phyloP scores from a whole-genome alignment of 768 basidiomycete genomes.

The Kwoniella pini region DNA sequence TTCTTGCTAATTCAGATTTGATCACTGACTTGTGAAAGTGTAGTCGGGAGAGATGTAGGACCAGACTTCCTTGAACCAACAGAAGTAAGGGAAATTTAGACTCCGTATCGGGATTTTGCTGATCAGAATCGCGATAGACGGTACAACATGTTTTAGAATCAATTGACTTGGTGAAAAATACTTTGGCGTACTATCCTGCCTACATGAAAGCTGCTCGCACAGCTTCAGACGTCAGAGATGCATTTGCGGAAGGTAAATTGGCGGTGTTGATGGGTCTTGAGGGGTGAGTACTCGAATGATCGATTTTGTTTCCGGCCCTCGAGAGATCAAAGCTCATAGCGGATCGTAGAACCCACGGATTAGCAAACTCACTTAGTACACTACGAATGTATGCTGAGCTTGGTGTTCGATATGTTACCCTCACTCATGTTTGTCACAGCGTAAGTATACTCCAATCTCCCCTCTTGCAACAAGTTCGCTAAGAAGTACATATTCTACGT shows the following conservation, averaged over 20 bases:
- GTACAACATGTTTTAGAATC: conserved; percentile 10
- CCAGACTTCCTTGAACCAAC: conserved; percentile 11
- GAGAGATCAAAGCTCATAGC: no score
- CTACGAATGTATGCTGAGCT: conserved; percentile 28
- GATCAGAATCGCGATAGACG: background rate
- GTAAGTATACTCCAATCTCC: background rate
- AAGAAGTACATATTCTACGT: background rate
- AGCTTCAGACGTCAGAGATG: conserved; percentile 2
- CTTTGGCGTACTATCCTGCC: conserved; percentile 1
- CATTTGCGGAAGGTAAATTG: conserved; percentile 13
- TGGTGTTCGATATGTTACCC: conserved; percentile 30
- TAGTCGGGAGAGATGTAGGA: conserved; percentile 15
- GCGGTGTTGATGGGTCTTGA: conserved; percentile 19
- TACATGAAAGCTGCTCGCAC: conserved; percentile 8
- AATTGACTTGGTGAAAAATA: conserved; percentile 1
- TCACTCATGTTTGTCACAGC: conserved; percentile 32
- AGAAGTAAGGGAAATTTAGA: conserved; percentile 7
- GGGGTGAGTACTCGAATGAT: conserved; percentile 9
- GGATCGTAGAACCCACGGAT: conserved; percentile 15
- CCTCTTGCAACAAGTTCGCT: background rate
- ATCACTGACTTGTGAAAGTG: background rate
- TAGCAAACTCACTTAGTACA: conserved; percentile 29
- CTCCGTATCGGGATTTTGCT: no score
- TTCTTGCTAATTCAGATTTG: background rate
- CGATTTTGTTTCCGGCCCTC: no score